Evolutionary conservation across 306 rosid genomes (phyloP).

Genomic region (Pyrus communis): DNA sequence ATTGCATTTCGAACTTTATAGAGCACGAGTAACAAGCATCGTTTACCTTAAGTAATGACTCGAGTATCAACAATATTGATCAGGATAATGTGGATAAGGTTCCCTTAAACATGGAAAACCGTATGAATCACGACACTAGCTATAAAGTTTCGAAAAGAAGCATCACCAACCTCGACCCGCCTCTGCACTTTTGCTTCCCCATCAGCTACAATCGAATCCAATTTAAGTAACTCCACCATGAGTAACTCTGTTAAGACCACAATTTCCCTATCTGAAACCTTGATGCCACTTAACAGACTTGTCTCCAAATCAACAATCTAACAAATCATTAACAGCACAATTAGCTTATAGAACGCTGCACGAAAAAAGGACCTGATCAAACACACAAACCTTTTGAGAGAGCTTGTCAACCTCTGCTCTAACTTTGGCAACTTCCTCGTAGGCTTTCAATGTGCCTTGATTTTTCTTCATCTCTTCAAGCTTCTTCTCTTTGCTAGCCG

Average conservation of each 20-base stretch:
- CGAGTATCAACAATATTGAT: background rate
- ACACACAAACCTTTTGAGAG: slow-evolving; percentile 43
- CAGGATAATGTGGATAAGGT: background rate
- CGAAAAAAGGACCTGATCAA: background rate
- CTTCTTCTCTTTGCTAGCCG: slow-evolving; percentile 64
- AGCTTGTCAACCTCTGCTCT: slow-evolving; percentile 51
- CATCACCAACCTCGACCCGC: slow-evolving; percentile 45
- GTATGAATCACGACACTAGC: background rate
- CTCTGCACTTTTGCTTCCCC: slow-evolving; percentile 64
- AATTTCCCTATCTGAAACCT: slow-evolving; percentile 43
- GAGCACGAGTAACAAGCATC: background rate
- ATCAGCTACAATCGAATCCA: slow-evolving; percentile 51
- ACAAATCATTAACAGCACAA: background rate
- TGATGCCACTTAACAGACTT: slow-evolving; percentile 23
- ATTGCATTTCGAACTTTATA: background rate
- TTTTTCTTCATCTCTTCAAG: slow-evolving; percentile 43
- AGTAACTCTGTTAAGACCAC: slow-evolving; percentile 44
- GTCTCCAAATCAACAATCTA: slow-evolving; percentile 51
- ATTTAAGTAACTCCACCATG: slow-evolving; percentile 60
- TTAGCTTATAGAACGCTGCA: background rate
- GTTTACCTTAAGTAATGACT: background rate
- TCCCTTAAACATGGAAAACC: background rate
- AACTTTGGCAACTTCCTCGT: slow-evolving; percentile 37
- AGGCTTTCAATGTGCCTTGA: slow-evolving; percentile 28
- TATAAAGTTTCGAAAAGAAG: background rate